These are phyloP conservation scores for Solanum clarkiae DNA, from an alignment of 257 asterid species.

Conservation along the genomic window DNA sequence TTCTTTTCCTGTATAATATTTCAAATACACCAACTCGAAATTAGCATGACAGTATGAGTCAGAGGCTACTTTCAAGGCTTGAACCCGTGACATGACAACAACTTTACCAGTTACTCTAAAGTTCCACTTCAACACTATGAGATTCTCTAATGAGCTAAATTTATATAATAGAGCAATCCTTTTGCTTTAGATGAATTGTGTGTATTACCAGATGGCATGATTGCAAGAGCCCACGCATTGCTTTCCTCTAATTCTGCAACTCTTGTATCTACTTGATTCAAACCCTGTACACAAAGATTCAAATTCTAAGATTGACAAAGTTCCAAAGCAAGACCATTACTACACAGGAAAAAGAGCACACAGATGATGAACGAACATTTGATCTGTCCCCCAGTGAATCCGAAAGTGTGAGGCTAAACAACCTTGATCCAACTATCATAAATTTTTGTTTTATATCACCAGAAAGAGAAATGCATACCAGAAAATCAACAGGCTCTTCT, in stretches of 20 bases:
- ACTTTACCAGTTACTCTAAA: too few relatives aligned
- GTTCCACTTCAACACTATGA: not conserved
- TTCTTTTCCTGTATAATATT: constrained; percentile 25
- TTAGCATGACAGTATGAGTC: not conserved
- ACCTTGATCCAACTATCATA: not conserved
- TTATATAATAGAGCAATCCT: not conserved
- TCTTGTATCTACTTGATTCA: constrained; percentile 36
- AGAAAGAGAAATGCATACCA: constrained; percentile 21
- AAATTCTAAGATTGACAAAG: not conserved
- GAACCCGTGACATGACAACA: too few relatives aligned
- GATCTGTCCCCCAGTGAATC: not conserved
- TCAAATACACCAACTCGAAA: not conserved
- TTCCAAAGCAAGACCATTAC: not conserved
- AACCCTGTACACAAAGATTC: constrained; percentile 26
- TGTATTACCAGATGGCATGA: constrained; percentile 48
- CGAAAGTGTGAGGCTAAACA: not conserved
- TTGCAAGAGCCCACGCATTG: constrained; percentile 78
- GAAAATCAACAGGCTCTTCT: constrained; percentile 50
- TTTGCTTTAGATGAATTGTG: not conserved
- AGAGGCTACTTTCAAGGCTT: too few relatives aligned
- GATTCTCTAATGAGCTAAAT: not conserved
- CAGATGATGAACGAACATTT: not conserved
- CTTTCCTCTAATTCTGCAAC: constrained; percentile 41
- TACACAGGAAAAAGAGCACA: not conserved
- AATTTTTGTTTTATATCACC: not conserved